Percentiles rank a stretch among this genome's conserved stretches.
These are phyloP conservation scores for Fonsecaea pedrosoi DNA, from an alignment of 2,329 filamentous ascomycete genomes.

Conservation along the genomic window DNA sequence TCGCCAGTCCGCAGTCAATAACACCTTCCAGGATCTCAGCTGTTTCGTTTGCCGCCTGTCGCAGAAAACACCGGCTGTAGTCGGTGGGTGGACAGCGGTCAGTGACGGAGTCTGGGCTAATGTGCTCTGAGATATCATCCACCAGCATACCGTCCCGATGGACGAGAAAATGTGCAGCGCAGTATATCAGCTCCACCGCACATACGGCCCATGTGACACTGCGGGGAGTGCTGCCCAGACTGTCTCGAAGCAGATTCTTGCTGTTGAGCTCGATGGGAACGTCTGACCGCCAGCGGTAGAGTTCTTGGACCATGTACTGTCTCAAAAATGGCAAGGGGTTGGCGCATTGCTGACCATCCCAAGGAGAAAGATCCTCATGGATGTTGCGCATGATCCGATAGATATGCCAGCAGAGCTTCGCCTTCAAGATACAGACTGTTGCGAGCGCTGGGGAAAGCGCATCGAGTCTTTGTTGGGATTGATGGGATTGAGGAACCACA, in stretches of 20 bases:
- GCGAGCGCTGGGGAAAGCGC: background rate
- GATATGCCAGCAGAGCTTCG: conserved; percentile 1
- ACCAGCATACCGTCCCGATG: conserved; percentile 1
- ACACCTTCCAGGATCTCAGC: background rate
- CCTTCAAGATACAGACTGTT: conserved; percentile 1
- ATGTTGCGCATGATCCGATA: conserved; percentile 12
- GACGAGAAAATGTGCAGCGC: background rate
- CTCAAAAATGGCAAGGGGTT: background rate
- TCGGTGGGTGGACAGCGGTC: conserved; percentile 2
- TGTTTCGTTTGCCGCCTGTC: background rate
- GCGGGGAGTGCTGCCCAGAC: background rate
- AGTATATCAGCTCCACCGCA: background rate
- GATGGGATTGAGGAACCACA: background rate
- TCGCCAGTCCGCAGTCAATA: background rate
- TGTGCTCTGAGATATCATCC: background rate
- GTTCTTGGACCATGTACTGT: conserved; percentile 1
- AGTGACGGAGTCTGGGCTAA: conserved; percentile 2
- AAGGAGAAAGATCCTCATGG: background rate
- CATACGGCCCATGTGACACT: background rate
- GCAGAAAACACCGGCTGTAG: conserved; percentile 2
- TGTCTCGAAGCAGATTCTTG: background rate
- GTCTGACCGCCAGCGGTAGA: conserved; percentile 3
- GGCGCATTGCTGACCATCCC: background rate
- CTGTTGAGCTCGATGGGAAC: background rate
- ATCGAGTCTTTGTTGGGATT: background rate